These are phyloP conservation scores for Claviceps monticola DNA, from an alignment of 2,329 filamentous ascomycete species.

Conservation along the genomic window DNA sequence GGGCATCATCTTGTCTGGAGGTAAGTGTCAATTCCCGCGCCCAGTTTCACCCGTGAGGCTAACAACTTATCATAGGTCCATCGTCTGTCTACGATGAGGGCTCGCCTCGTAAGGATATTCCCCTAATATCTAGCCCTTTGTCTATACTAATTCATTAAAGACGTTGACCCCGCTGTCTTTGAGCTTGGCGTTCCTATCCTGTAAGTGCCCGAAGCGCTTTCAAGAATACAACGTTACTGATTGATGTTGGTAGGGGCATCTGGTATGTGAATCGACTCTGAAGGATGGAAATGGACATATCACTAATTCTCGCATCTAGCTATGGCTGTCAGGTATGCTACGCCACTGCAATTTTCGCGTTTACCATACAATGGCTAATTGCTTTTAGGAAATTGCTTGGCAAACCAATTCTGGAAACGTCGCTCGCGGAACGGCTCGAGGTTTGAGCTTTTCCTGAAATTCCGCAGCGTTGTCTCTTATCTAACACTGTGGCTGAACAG, in stretches of 20 bases:
- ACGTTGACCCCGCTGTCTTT: slow-evolving; percentile 55
- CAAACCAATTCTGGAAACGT: slow-evolving; percentile 50
- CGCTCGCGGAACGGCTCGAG: slow-evolving; percentile 7
- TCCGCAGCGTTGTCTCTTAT: neutral
- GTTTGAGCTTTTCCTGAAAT: neutral
- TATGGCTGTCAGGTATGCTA: slow-evolving; percentile 1
- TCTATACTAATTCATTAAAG: slow-evolving; percentile 7
- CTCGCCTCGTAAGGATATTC: slow-evolving; percentile 30
- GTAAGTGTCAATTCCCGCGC: slow-evolving; percentile 8
- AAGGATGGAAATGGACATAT: neutral
- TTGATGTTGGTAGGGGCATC: slow-evolving; percentile 22
- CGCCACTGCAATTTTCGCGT: neutral
- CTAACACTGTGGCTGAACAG: neutral
- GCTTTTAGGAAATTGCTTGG: slow-evolving; percentile 45
- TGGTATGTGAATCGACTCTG: slow-evolving; percentile 33
- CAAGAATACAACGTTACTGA: neutral
- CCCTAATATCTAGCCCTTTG: neutral
- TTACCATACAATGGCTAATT: slow-evolving; percentile 22
- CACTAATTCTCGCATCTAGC: neutral
- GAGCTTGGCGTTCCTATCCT: slow-evolving; percentile 18
- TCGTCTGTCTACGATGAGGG: slow-evolving; percentile 69
- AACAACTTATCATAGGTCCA: slow-evolving; percentile 20
- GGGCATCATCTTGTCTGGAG: slow-evolving; percentile 53
- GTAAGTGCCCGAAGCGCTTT: slow-evolving; percentile 4
- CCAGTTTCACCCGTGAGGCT: slow-evolving; percentile 4